phyloP scores from a whole-genome alignment of 371 early-diverging fungal species.

The Syncephalis fuscata region DNA sequence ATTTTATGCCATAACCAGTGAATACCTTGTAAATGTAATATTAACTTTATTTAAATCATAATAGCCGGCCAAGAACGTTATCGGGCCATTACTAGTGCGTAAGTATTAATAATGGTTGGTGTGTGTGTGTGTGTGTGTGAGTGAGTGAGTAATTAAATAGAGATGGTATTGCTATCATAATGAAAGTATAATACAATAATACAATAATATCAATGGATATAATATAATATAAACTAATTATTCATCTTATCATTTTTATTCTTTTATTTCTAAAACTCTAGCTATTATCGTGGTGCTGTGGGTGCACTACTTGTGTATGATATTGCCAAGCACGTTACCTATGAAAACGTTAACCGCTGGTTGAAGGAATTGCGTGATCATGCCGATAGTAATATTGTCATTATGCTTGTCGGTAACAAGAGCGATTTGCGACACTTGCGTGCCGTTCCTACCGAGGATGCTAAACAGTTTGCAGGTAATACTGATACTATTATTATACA shows the following conservation, averaged over 20 bases:
- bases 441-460: conserved; percentile 94
- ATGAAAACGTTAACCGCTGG: conserved; percentile 95
- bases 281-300: conserved; percentile 99
- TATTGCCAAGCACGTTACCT: conserved; percentile 90
- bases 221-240: no score
- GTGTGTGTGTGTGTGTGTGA: no score
- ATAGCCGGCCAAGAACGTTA: conserved; percentile 83
- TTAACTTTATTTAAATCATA: background rate
- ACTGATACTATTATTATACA: conserved; percentile 2
- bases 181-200: no score
- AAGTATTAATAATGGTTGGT: conserved; percentile 35
- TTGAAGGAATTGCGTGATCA: conserved; percentile 96
- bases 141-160: no score
- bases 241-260: background rate
- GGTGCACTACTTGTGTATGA: conserved; percentile 99
- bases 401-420: conserved; percentile 99
- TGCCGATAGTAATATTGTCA: conserved; percentile 94
- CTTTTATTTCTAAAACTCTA: conserved; percentile 10
- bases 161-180: no score
- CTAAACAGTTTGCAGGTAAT: conserved; percentile 87
- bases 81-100: conserved; percentile 80
- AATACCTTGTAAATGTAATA: no score
- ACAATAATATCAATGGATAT: no score
- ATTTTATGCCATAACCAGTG: no score
- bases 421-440: conserved; percentile 92